Evolutionary conservation across 208 protist species (phyloP).

Genomic region (Wallacemonas collosoma): DNA sequence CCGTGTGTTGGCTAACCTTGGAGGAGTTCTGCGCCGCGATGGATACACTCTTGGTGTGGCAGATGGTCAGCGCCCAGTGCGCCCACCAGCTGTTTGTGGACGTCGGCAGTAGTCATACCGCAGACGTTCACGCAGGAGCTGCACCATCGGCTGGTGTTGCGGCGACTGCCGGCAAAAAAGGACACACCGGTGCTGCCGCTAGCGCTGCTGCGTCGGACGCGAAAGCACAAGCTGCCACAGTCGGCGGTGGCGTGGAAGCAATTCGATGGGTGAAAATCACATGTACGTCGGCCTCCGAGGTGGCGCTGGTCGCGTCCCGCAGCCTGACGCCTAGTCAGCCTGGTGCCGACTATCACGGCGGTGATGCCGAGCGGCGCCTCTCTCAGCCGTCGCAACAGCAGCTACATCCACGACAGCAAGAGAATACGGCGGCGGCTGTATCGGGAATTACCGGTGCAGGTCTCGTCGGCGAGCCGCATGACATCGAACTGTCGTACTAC

Average conservation of each 20-base stretch:
- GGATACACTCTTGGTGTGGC: constrained; percentile 68
- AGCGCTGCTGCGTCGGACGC: not conserved
- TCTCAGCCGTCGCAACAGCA: constrained; percentile 5
- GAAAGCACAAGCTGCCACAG: not conserved
- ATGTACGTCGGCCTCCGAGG: constrained; percentile 25
- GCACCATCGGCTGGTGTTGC: not conserved
- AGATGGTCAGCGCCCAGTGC: constrained; percentile 37
- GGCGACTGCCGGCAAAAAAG: not conserved
- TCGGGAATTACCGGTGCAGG: not conserved
- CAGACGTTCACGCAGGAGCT: no score
- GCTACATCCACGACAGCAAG: not conserved
- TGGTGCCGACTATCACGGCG: not conserved
- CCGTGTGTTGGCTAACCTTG: constrained; percentile 67
- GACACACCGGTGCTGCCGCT: constrained; percentile 8
- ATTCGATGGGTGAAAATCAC: constrained; percentile 39
- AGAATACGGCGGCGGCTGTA: not conserved
- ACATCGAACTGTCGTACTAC: constrained; percentile 57
- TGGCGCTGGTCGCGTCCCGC: constrained; percentile 27
- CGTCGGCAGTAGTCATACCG: not conserved
- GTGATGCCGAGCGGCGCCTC: not conserved
- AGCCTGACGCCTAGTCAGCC: not conserved
- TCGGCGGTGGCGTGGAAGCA: not conserved
- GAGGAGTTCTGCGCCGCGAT: constrained; percentile 67
- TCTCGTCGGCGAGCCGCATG: not conserved
- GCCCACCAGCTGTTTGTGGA: constrained; percentile 31